phyloP scores from a whole-genome alignment of 805 yeast species.

The Maudiozyma bulderi region DNA sequence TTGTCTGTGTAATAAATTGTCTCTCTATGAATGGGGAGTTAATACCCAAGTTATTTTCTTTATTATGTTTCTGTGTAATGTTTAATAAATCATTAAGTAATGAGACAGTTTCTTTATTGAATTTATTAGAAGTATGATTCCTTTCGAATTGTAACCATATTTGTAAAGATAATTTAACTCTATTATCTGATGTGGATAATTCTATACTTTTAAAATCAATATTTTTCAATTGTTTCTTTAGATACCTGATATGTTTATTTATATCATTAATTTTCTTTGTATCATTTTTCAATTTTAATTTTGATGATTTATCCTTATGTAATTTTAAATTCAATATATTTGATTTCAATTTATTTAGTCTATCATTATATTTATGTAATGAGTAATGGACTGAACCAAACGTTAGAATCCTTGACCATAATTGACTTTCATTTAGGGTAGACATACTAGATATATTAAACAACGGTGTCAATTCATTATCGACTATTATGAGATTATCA shows the following conservation, averaged over 20 bases:
- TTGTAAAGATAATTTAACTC: constrained; percentile 1
- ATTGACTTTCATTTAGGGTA: too few species aligned
- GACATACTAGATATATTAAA: too few species aligned
- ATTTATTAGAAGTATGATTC: constrained; percentile 16
- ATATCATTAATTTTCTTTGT: background rate
- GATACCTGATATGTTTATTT: background rate
- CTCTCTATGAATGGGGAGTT: constrained; percentile 17
- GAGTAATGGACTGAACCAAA: too few species aligned
- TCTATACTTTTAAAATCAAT: background rate
- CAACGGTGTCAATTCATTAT: too few species aligned
- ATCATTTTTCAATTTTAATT: background rate
- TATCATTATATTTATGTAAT: too few species aligned
- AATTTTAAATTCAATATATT: background rate
- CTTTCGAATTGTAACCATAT: constrained; percentile 1
- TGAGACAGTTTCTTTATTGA: constrained; percentile 15
- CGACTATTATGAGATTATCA: too few species aligned
- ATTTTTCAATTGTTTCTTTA: constrained; percentile 5
- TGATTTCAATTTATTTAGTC: too few species aligned
- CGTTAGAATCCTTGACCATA: too few species aligned
- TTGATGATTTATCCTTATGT: background rate
- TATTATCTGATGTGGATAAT: background rate
- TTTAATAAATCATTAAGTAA: constrained; percentile 15
- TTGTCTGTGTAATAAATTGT: constrained; percentile 18
- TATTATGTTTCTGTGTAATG: background rate
- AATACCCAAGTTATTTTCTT: background rate